These are phyloP conservation scores for Alternaria atra DNA, from an alignment of 2,329 filamentous ascomycete genomes.

Conservation along the genomic window DNA sequence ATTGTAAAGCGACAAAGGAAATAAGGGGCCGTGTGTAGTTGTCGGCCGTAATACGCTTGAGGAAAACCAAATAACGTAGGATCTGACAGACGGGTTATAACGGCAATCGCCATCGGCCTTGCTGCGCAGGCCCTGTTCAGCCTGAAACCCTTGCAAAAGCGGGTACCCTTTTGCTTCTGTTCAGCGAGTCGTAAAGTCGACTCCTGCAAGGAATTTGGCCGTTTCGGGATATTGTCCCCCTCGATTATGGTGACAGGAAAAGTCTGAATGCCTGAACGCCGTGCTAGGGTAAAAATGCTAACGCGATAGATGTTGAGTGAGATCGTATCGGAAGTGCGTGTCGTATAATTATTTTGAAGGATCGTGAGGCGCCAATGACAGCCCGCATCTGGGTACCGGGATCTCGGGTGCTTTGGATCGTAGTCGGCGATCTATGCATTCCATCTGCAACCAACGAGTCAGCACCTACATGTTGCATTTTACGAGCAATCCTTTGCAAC, in stretches of 20 bases:
- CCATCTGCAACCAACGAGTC: slow-evolving; percentile 35
- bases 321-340: slow-evolving; percentile 15
- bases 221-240: slow-evolving; percentile 36
- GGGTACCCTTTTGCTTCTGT: slow-evolving; percentile 45
- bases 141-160: slow-evolving; percentile 40
- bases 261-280: slow-evolving; percentile 44
- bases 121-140: slow-evolving; percentile 32
- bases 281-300: slow-evolving; percentile 46
- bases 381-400: slow-evolving; percentile 17
- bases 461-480: slow-evolving; percentile 30
- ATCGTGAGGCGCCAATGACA: slow-evolving; percentile 23
- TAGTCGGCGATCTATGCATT: slow-evolving; percentile 39
- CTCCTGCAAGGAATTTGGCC: slow-evolving; percentile 25
- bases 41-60: background rate
- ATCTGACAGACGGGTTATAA: background rate
- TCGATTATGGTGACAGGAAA: slow-evolving; percentile 30
- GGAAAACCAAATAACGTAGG: slow-evolving; percentile 9
- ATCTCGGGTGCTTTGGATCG: slow-evolving; percentile 29
- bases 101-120: slow-evolving; percentile 6
- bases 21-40: background rate
- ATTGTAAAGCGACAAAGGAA: slow-evolving; percentile 15
- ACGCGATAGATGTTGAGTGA: slow-evolving; percentile 27
- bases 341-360: slow-evolving; percentile 10
- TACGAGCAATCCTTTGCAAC: slow-evolving; percentile 17
- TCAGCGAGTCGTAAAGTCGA: slow-evolving; percentile 32